A percentile compares a stretch with the other conserved stretches of the same genome.
phyloP scores from a whole-genome alignment of 73 alveolate genomes.

The Stentor roeselii region DNA sequence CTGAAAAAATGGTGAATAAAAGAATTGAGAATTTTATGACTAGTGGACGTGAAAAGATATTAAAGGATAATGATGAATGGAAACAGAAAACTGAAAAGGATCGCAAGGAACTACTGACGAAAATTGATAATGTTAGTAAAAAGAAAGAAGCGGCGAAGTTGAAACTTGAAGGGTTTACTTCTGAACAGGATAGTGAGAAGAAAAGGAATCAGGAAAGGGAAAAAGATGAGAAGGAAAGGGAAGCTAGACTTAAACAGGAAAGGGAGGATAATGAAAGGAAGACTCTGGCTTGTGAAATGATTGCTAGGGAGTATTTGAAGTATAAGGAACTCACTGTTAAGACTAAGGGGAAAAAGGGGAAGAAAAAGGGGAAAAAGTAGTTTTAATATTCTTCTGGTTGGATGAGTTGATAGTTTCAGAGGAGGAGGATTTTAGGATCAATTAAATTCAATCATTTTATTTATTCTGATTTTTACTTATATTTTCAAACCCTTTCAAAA shows the following conservation, averaged over 20 bases:
- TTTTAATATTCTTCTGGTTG: no score
- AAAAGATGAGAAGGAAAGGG: conserved; percentile 51
- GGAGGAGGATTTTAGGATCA: no score
- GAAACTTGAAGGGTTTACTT: conserved; percentile 27
- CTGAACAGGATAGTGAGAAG: conserved; percentile 33
- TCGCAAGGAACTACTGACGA: conserved; percentile 17
- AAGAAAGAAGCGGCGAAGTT: conserved; percentile 22
- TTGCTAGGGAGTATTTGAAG: conserved; percentile 53
- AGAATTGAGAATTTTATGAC: conserved; percentile 39
- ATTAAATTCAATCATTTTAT: no score
- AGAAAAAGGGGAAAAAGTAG: conserved; percentile 57
- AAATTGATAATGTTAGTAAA: conserved; percentile 24
- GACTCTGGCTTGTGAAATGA: conserved; percentile 49
- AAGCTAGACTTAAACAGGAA: conserved; percentile 20
- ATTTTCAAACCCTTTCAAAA: no score
- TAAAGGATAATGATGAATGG: conserved; percentile 43
- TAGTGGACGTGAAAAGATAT: conserved; percentile 30
- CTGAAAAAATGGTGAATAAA: conserved; percentile 48
- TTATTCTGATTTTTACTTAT: no score
- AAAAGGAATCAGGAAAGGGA: conserved; percentile 42
- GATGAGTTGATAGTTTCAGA: no score
- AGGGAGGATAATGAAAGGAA: conserved; percentile 46
- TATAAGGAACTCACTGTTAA: conserved; percentile 51
- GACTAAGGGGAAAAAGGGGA: conserved; percentile 44
- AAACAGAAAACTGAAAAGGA: conserved; percentile 45